These are phyloP conservation scores for Epichloe scottii DNA, from an alignment of 2,329 filamentous ascomycete genomes.

Conservation along the genomic window DNA sequence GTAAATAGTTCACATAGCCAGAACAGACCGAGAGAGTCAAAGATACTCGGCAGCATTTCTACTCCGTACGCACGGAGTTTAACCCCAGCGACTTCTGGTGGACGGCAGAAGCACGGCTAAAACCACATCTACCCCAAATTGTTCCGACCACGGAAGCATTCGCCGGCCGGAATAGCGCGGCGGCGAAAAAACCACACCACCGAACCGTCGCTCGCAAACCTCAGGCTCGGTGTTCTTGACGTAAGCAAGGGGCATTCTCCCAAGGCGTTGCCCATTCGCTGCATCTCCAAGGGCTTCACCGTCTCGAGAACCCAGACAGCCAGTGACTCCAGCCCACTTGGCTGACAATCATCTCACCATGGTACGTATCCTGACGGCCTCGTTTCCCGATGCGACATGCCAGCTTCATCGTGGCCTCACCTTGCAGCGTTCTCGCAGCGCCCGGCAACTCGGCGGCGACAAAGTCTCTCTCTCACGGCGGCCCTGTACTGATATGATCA, in stretches of 20 bases:
- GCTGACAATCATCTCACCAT: slow-evolving; percentile 12
- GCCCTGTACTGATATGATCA: slow-evolving; percentile 7
- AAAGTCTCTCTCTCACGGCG: neutral
- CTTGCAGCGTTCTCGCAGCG: neutral
- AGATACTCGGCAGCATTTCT: no score
- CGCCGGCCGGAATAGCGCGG: slow-evolving; percentile 12
- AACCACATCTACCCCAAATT: slow-evolving; percentile 5
- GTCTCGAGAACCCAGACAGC: slow-evolving; percentile 1
- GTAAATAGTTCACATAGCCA: no score
- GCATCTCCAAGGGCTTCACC: neutral
- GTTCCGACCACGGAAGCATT: slow-evolving; percentile 18
- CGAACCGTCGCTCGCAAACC: slow-evolving; percentile 7
- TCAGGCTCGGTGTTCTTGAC: slow-evolving; percentile 13
- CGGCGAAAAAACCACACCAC: slow-evolving; percentile 16
- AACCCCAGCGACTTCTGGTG: no score
- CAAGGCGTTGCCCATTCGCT: neutral
- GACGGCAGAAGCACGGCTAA: slow-evolving; percentile 17
- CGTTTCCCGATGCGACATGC: neutral
- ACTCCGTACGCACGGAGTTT: no score
- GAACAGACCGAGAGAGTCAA: no score
- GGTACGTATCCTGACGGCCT: slow-evolving; percentile 11
- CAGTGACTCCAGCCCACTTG: neutral
- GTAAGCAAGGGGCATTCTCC: slow-evolving; percentile 14
- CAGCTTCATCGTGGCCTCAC: neutral
- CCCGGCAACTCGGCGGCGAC: no score